These are phyloP conservation scores for Lagenidium giganteum DNA, from an alignment of 352 stramenopile genomes.

Conservation along the genomic window DNA sequence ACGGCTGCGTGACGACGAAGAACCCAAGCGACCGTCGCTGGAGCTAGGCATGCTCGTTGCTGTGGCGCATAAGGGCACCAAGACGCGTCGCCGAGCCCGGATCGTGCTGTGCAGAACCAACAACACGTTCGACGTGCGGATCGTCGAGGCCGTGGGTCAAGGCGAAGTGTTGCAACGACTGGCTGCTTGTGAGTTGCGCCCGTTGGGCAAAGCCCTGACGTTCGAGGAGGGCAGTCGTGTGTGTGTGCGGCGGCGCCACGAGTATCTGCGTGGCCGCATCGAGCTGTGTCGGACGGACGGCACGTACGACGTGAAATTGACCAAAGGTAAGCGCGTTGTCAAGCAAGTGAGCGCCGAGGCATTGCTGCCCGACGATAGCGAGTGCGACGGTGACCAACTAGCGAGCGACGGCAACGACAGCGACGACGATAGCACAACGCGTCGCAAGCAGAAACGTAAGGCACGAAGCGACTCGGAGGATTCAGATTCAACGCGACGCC, in stretches of 20 bases:
- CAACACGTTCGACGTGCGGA: constrained; percentile 58
- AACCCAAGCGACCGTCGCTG: constrained; percentile 2
- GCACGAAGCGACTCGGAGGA: constrained; percentile 8
- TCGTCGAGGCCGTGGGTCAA: constrained; percentile 39
- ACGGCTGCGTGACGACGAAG: constrained; percentile 6
- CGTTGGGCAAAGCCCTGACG: constrained; percentile 19
- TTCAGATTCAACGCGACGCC: constrained; percentile 3
- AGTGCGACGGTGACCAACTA: constrained; percentile 18
- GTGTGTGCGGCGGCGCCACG: constrained; percentile 44
- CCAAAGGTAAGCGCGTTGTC: constrained; percentile 11
- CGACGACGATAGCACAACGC: not conserved
- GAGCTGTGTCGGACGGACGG: constrained; percentile 33
- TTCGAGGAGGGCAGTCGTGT: constrained; percentile 34
- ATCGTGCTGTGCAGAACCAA: constrained; percentile 50
- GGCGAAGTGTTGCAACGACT: constrained; percentile 38
- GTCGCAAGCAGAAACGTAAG: not conserved
- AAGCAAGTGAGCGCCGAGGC: constrained; percentile 32
- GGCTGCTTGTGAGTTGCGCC: constrained; percentile 15
- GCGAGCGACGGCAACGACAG: constrained; percentile 8
- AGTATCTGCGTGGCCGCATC: constrained; percentile 50
- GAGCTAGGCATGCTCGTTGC: constrained; percentile 26
- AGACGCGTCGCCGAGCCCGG: constrained; percentile 34
- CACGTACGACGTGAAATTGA: constrained; percentile 32
- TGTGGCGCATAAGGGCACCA: constrained; percentile 46
- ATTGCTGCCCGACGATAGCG: constrained; percentile 29